phyloP scores from a whole-genome alignment of 163 green algal genomes.

The Scenedesmus sp. region DNA sequence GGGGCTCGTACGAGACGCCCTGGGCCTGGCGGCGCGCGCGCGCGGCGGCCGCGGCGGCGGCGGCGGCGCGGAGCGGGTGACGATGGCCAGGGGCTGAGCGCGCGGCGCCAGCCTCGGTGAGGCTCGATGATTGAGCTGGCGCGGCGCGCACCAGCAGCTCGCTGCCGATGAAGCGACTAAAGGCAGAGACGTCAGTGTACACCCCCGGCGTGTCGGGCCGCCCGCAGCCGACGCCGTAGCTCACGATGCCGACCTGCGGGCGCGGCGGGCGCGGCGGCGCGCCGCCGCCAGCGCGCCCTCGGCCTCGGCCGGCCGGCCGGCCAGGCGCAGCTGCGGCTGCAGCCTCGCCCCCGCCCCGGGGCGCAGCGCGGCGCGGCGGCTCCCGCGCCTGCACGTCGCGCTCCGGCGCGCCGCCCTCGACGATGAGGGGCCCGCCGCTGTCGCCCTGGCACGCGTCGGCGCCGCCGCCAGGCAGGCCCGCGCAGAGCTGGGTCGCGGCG shows the following conservation, averaged over 20 bases:
- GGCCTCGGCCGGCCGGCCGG: too few relatives aligned
- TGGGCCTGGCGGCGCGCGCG: too few relatives aligned
- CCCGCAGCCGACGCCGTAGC: conserved; percentile 29
- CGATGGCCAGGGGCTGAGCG: too few relatives aligned
- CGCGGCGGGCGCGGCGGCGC: too few relatives aligned
- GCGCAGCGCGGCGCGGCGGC: neutral
- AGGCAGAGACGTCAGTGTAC: conserved; percentile 23
- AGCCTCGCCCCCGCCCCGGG: neutral
- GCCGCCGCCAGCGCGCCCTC: too few relatives aligned
- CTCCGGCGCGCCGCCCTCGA: neutral
- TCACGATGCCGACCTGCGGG: conserved; percentile 41
- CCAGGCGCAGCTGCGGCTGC: too few relatives aligned
- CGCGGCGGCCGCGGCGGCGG: too few relatives aligned
- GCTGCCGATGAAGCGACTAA: conserved; percentile 18
- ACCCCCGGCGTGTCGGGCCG: conserved; percentile 33
- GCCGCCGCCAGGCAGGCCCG: conserved; percentile 2
- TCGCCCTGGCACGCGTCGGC: conserved; percentile 44
- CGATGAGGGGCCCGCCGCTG: conserved; percentile 31
- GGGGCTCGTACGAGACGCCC: neutral
- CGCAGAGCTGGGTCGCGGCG: conserved; percentile 9
- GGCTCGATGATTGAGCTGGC: too few relatives aligned
- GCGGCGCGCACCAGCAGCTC: neutral
- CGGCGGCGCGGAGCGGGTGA: too few relatives aligned
- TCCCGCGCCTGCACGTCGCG: conserved; percentile 22
- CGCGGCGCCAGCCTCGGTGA: too few relatives aligned